Evolutionary conservation across 2,329 filamentous ascomycete genomes (phyloP), one percentile per base, ranked within the genome.

Genomic region (Neonectria faginata): DNA sequence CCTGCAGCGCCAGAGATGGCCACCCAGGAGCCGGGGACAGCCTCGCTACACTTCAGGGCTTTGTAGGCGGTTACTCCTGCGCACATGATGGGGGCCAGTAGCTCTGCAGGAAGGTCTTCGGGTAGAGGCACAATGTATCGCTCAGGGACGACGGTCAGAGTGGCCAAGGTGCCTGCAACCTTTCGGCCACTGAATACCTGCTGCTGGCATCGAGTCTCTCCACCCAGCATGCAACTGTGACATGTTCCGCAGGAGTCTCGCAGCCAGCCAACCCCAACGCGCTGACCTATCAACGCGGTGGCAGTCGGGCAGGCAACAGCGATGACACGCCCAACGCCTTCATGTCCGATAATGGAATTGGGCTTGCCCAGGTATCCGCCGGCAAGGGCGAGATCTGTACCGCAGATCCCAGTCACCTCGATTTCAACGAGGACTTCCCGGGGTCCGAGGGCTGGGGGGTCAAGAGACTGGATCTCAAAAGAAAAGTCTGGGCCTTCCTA

Each of bases 251-350:
- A 64, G 2, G 51, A n/a, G 39, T 64, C 61, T 2, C 61, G 47
- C 18, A 56, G 31, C 80, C 80, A 82, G 1, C 76, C 78, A 0
- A 83, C 71, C 16, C 79, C 81, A 0, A 81, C 77, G 1, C 78
- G 77, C 51, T 79, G 74, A 33, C 78, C 79, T 2, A 77, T 29
- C 14, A 18, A 10, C 66, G 20, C 16, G 77, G 65, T 2, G 67
- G 67, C 20, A 3, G 80, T 73, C 36, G 76, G 73, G 31, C 74
- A 71, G 1, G 82, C 82, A 2, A 83, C 64, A 25, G 67, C 72
- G 4, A 73, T 77, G 16, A 83, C 73, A 11, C 71, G 73, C 1
- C 82, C 82, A 1, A 83, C 79, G 8, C 82, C 82, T 65, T 84
- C 82, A 52, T 84, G 82, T 4, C 82, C 82, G 0, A 81, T 73